Conservation (phyloP, 257 asterid species). For the Oldenlandia corymbosa region DNA sequence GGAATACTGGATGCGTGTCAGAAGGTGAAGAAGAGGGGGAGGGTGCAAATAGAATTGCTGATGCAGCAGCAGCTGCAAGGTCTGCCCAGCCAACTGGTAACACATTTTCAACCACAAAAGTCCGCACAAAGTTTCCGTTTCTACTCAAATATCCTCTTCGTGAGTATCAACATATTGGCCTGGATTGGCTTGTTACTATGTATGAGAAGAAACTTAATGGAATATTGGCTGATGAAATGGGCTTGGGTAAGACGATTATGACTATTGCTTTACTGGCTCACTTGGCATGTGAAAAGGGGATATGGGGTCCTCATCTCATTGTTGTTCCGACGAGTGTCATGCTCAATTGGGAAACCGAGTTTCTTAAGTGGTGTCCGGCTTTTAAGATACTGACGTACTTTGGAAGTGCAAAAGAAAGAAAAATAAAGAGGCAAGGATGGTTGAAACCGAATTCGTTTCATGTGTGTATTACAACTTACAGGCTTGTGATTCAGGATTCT, state of each 20-base stretch:
- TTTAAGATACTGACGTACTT: constrained; percentile 96
- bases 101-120: constrained; percentile 91
- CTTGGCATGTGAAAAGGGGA: constrained; percentile 91
- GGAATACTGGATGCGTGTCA: constrained; percentile 38
- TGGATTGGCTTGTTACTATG: constrained; percentile 99
- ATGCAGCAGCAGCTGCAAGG: constrained; percentile 99
- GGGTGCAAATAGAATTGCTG: constrained; percentile 71
- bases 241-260: constrained; percentile 99
- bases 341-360: constrained; percentile 99
- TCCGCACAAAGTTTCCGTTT: constrained; percentile 93
- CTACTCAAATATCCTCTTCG: constrained; percentile 95
- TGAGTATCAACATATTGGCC: constrained; percentile 97
- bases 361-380: constrained; percentile 99
- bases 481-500: constrained; percentile 95
- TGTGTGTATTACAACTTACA: constrained; percentile 92
- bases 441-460: constrained; percentile 91
- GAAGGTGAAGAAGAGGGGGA: constrained; percentile 59
- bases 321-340: constrained; percentile 99
- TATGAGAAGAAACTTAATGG: constrained; percentile 98
- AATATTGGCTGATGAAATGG: constrained; percentile 99
- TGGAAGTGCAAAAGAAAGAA: constrained; percentile 98
- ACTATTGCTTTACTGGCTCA: constrained; percentile 98
- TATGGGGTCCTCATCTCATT: constrained; percentile 99
- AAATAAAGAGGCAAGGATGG: constrained; percentile 95
- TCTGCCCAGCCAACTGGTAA: constrained; percentile 99